Evolutionary conservation across 805 yeast genomes (phyloP).

Genomic region (Teunomyces stri): DNA sequence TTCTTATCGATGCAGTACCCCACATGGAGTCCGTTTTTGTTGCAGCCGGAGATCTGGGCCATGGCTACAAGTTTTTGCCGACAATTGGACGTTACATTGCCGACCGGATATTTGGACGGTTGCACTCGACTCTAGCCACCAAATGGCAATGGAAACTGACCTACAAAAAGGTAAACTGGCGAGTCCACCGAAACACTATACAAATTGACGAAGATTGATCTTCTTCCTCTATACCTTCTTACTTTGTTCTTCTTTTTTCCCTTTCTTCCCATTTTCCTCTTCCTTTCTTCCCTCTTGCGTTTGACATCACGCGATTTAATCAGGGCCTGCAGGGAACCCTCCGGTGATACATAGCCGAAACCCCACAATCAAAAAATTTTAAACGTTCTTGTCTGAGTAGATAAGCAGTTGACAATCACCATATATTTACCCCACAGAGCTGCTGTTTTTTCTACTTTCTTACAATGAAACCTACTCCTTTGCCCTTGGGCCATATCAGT

Average conservation of each 20-base stretch:
- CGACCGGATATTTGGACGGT: neutral
- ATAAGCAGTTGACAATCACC: neutral
- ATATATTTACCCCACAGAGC: neutral
- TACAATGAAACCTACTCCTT: slow-evolving; percentile 1
- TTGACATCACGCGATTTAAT: neutral
- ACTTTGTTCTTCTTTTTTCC: neutral
- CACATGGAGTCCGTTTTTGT: neutral
- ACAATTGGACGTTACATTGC: slow-evolving; percentile 2
- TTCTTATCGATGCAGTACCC: neutral
- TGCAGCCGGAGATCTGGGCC: slow-evolving; percentile 1
- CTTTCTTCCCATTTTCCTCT: neutral
- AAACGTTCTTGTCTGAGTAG: neutral
- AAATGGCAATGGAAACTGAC: slow-evolving; percentile 1
- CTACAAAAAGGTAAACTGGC: neutral
- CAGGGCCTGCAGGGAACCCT: neutral
- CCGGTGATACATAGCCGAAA: slow-evolving; percentile 1
- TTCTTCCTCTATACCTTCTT: neutral
- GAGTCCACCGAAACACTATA: neutral
- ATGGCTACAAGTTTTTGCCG: slow-evolving; percentile 1
- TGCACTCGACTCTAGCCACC: neutral
- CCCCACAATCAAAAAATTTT: slow-evolving; percentile 1
- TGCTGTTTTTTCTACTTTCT: neutral
- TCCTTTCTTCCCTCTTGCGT: neutral
- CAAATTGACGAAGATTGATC: neutral
- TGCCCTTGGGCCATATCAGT: slow-evolving; percentile 3